Evolutionary conservation across 2,329 filamentous ascomycete genomes (phyloP), one percentile per base, ranked within the genome.

Genomic region (Diplodia sapinea): DNA sequence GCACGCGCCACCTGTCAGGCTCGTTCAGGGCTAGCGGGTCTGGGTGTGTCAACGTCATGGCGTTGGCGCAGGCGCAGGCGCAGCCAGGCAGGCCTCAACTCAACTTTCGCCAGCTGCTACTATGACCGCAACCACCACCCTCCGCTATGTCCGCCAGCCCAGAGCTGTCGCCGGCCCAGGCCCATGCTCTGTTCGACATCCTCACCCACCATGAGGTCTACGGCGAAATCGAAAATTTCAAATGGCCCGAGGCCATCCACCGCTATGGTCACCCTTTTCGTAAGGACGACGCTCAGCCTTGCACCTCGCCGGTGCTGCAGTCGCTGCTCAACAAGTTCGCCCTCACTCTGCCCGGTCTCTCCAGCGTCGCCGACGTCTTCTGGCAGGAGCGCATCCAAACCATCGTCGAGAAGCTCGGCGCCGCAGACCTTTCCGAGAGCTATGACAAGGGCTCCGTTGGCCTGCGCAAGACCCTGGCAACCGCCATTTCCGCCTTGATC

Each of bases 401-500:
- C 15, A 70, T 79, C 51, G 72, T 79, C 4, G 73, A 72, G 61
- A 76, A 75, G 62, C 71, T 94, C 65, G 88, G 85, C 9, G 84
- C 88, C 38, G 90, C 88, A 1, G 87, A 92, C 62, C 81, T 94
- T 38, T 93, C 90, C 1, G 91, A 94, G 77, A 93, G 90, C 75
- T 94, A 93, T 73, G 91, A 94, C 76, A 93, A 93, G 77, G 91
- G 90, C 15, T 84, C 87, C 0, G 79, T 94, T 71, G 91, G 91
- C 0, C 88, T 89, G 68, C 84, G 91, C 63, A 93, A 93, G 79
- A 91, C 89, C 23, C 79, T 94, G 59, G 87, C 91, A 0, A 92
- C 91, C 7, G 91, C 89, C 0, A 84, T 88, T 11, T 90, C 89
- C 43, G 86, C 87, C 7, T 77, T 94, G 67, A 82, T 92, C 65